Percentiles rank a stretch among this genome's conserved stretches.
phyloP scores from a whole-genome alignment of 768 basidiomycete genomes.

The Termitomyces sp. region DNA sequence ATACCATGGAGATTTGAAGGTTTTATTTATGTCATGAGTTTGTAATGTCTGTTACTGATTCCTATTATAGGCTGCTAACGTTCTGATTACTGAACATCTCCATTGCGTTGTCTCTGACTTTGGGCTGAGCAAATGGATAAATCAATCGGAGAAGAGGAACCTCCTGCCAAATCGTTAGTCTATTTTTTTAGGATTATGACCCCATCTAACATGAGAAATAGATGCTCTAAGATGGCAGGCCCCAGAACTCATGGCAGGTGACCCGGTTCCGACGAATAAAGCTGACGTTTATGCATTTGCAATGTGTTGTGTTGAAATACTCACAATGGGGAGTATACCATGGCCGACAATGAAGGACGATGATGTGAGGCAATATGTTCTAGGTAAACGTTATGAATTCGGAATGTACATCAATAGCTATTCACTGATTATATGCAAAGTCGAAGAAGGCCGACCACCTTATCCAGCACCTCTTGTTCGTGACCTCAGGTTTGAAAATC shows the following conservation, averaged over 20 bases:
- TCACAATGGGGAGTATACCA: slow-evolving; percentile 56
- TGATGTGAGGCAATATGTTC: slow-evolving; percentile 42
- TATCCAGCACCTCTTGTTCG: slow-evolving; percentile 4
- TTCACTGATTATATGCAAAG: background rate
- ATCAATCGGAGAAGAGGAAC: slow-evolving; percentile 57
- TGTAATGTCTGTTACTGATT: background rate
- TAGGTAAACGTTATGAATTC: slow-evolving; percentile 28
- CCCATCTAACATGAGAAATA: background rate
- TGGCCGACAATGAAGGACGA: slow-evolving; percentile 50
- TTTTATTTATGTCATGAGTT: slow-evolving; percentile 12
- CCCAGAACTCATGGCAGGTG: slow-evolving; percentile 54
- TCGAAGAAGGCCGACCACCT: slow-evolving; percentile 9
- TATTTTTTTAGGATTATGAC: background rate
- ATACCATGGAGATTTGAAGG: slow-evolving; percentile 78
- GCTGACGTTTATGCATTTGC: slow-evolving; percentile 68
- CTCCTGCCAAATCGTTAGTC: slow-evolving; percentile 13
- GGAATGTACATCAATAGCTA: background rate
- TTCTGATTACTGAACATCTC: slow-evolving; percentile 61
- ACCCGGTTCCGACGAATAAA: slow-evolving; percentile 33
- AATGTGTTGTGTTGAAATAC: slow-evolving; percentile 57
- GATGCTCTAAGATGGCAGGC: slow-evolving; percentile 55
- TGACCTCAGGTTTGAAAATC: background rate
- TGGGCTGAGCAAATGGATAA: slow-evolving; percentile 72
- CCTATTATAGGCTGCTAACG: slow-evolving; percentile 53
- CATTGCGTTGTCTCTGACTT: slow-evolving; percentile 76